Conservation (phyloP, 148 eudicot species). For the Nyssa sinensis region DNA sequence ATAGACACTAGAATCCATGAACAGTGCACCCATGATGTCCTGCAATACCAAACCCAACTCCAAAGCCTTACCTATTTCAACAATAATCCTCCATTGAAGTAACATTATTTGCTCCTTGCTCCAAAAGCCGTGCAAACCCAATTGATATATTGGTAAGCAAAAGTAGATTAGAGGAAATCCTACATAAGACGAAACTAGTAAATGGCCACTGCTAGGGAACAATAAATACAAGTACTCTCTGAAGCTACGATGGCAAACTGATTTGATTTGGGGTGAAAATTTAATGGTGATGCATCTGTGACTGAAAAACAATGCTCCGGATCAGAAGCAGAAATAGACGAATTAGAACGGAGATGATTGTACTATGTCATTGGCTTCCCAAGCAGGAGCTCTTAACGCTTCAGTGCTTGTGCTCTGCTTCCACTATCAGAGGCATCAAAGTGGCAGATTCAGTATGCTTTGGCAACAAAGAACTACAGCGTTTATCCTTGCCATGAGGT, state of each 20-base stretch:
- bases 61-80: slow-evolving; percentile 54
- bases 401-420: slow-evolving; percentile 26
- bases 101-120: slow-evolving; percentile 19
- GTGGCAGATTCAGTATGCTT: slow-evolving; percentile 24
- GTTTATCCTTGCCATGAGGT: slow-evolving; percentile 26
- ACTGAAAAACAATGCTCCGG: slow-evolving; percentile 19
- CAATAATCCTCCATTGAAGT: slow-evolving; percentile 38
- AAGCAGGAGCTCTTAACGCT: slow-evolving; percentile 29
- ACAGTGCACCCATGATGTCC: slow-evolving; percentile 49
- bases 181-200: slow-evolving; percentile 54
- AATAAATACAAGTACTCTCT: slow-evolving; percentile 49
- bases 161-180: slow-evolving; percentile 68
- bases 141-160: slow-evolving; percentile 57
- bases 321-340: slow-evolving; percentile 15
- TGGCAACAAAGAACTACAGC: slow-evolving; percentile 18
- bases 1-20: slow-evolving; percentile 70
- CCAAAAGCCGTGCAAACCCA: slow-evolving; percentile 39
- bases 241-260: slow-evolving; percentile 49
- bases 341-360: slow-evolving; percentile 28
- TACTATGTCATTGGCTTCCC: slow-evolving; percentile 22
- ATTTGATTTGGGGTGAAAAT: slow-evolving; percentile 45
- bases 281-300: slow-evolving; percentile 19
- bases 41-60: slow-evolving; percentile 65
- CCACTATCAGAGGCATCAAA: slow-evolving; percentile 14
- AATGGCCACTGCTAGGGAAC: slow-evolving; percentile 53